phyloP scores from a whole-genome alignment of 331 rosid genomes.

The Phaseolus coccineus region DNA sequence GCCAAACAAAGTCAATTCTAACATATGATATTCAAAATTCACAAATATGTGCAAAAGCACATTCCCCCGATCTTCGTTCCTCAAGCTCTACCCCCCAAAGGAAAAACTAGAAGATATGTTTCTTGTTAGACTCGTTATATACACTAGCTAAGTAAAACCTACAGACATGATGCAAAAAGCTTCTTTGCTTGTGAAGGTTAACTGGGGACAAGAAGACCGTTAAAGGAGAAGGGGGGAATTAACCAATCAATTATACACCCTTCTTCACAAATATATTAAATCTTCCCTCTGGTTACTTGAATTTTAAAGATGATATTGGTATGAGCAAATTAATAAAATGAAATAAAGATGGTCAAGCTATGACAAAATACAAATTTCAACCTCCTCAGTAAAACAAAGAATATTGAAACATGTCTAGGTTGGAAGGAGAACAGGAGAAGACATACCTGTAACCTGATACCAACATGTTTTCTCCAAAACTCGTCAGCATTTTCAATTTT shows the following conservation, averaged over 20 bases:
- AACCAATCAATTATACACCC: background rate
- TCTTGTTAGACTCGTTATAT: slow-evolving; percentile 9
- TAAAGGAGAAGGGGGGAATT: background rate
- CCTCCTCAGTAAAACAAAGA: slow-evolving; percentile 3
- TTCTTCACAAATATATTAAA: background rate
- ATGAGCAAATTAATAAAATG: slow-evolving; percentile 24
- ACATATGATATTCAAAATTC: background rate
- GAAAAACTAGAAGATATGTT: background rate
- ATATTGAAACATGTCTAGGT: slow-evolving; percentile 9
- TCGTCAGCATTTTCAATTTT: slow-evolving; percentile 92
- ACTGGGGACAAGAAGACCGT: background rate
- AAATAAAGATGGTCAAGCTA: slow-evolving; percentile 15
- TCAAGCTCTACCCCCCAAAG: background rate
- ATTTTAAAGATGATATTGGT: background rate
- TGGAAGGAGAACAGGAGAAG: slow-evolving; percentile 24
- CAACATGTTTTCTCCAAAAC: slow-evolving; percentile 83
- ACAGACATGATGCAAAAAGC: background rate
- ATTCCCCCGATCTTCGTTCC: background rate
- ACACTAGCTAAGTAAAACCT: background rate
- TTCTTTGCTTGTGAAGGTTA: background rate
- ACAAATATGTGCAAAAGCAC: slow-evolving; percentile 27
- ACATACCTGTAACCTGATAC: slow-evolving; percentile 81
- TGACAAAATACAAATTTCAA: slow-evolving; percentile 26
- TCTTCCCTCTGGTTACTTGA: background rate
- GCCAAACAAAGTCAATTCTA: slow-evolving; percentile 1